Percentiles rank a stretch among this genome's conserved stretches.
Evolutionary conservation across 2,329 filamentous ascomycete genomes (phyloP).

Genomic region (Ophidiomyces ophidiicola): DNA sequence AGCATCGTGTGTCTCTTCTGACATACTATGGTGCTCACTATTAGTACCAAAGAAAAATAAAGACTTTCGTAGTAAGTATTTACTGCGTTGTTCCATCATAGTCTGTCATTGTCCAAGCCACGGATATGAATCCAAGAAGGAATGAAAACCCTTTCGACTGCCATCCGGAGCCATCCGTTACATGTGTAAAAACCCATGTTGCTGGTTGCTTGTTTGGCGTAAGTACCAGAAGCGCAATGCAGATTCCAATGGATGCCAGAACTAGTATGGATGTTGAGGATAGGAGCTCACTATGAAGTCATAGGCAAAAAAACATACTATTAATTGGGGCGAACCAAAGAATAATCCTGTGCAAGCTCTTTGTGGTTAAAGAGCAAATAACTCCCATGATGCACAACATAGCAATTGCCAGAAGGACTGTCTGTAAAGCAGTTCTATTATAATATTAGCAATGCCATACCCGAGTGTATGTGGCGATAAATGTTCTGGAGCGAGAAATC

Average conservation of each 20-base stretch:
- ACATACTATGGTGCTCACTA: constrained; percentile 39
- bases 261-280: too few relatives aligned
- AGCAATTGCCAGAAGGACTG: constrained; percentile 45
- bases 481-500: too few relatives aligned
- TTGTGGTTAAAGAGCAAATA: constrained; percentile 52
- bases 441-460: constrained; percentile 9
- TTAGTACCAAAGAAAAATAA: neutral
- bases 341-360: constrained; percentile 47
- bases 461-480: too few relatives aligned
- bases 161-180: constrained; percentile 53
- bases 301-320: constrained; percentile 28
- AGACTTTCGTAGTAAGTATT: constrained; percentile 18
- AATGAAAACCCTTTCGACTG: constrained; percentile 50
- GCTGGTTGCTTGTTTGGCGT: constrained; percentile 49
- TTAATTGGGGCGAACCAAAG: constrained; percentile 57
- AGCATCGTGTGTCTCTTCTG: constrained; percentile 54
- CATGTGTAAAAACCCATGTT: constrained; percentile 49
- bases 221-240: constrained; percentile 45
- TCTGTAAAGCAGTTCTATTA: constrained; percentile 44
- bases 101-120: constrained; percentile 51
- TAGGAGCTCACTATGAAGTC: too few relatives aligned
- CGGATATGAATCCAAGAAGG: constrained; percentile 41
- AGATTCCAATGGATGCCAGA: constrained; percentile 48
- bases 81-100: constrained; percentile 56
- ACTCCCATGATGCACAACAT: constrained; percentile 45